Evolutionary conservation across 352 stramenopile genomes (phyloP).

Genomic region (Blastocystis sp.): DNA sequence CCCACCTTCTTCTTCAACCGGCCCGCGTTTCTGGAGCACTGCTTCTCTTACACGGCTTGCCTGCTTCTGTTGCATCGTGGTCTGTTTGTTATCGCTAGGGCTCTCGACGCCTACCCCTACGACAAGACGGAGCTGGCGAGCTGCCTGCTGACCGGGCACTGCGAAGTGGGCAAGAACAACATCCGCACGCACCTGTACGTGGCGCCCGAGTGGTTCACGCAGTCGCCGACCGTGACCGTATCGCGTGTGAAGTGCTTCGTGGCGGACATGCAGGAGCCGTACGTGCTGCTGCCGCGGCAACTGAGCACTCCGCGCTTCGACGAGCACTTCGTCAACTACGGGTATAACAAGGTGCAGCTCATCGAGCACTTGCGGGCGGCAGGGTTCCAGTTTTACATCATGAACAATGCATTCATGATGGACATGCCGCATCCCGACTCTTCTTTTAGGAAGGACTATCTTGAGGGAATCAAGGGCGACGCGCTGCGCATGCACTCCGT

Average conservation of each 20-base stretch:
- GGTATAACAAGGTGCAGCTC: constrained; percentile 66
- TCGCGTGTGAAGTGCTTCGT: constrained; percentile 48
- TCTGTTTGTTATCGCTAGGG: neutral
- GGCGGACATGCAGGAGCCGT: constrained; percentile 55
- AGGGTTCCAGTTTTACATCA: constrained; percentile 48
- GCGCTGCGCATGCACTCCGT: neutral
- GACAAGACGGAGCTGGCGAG: constrained; percentile 16
- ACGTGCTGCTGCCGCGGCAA: constrained; percentile 20
- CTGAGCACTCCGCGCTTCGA: constrained; percentile 30
- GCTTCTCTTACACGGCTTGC: constrained; percentile 17
- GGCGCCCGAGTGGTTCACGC: constrained; percentile 12
- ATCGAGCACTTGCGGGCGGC: constrained; percentile 63
- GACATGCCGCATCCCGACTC: constrained; percentile 67
- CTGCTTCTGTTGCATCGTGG: neutral
- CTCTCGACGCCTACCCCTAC: constrained; percentile 14
- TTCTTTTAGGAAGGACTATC: constrained; percentile 46
- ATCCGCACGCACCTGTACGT: constrained; percentile 61
- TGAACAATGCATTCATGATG: constrained; percentile 66
- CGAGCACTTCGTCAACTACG: constrained; percentile 61
- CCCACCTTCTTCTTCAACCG: constrained; percentile 60
- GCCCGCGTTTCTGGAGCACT: neutral
- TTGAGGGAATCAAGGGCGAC: neutral
- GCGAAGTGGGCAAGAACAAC: neutral
- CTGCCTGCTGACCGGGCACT: neutral
- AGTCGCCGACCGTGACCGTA: neutral